These are phyloP conservation scores for Paratinospora sagittata DNA, from an alignment of 164 flowering plant species.

Conservation along the genomic window DNA sequence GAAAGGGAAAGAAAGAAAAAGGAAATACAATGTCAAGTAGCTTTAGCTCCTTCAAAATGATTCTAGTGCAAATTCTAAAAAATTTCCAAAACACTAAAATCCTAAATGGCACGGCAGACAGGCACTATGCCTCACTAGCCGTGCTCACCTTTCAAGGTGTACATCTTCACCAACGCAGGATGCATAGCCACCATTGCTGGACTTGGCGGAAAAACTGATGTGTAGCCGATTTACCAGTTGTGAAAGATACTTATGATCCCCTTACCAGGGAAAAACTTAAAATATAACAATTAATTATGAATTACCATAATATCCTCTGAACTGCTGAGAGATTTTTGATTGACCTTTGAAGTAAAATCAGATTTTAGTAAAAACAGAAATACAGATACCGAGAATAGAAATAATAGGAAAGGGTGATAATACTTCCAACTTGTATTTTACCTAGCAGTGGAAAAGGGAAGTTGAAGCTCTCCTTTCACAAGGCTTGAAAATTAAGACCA, in stretches of 20 bases:
- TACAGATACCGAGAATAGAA: slow-evolving; percentile 30
- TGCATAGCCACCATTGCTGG: slow-evolving; percentile 81
- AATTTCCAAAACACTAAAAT: slow-evolving; percentile 19
- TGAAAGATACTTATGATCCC: slow-evolving; percentile 43
- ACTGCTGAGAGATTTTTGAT: slow-evolving; percentile 47
- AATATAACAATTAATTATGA: slow-evolving; percentile 24
- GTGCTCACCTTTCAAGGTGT: slow-evolving; percentile 94
- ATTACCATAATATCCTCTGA: slow-evolving; percentile 68
- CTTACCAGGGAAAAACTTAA: slow-evolving; percentile 47
- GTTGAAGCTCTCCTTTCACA: slow-evolving; percentile 45
- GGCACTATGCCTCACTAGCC: slow-evolving; percentile 97
- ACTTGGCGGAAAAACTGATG: slow-evolving; percentile 59
- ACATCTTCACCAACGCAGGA: slow-evolving; percentile 60
- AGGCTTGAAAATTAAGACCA: slow-evolving; percentile 38
- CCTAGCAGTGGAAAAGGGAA: slow-evolving; percentile 43
- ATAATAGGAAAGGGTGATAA: slow-evolving; percentile 42
- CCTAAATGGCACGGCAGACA: slow-evolving; percentile 94
- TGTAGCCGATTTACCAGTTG: slow-evolving; percentile 60
- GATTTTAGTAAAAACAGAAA: slow-evolving; percentile 45
- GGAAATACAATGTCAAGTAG: slow-evolving; percentile 7
- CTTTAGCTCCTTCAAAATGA: slow-evolving; percentile 5
- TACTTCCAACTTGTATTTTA: slow-evolving; percentile 60
- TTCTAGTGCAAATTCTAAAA: slow-evolving; percentile 7
- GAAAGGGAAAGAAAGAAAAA: neutral
- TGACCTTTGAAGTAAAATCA: slow-evolving; percentile 53